Evolutionary conservation across 2,329 filamentous ascomycete genomes (phyloP).

Genomic region (Neurospora crassa): DNA sequence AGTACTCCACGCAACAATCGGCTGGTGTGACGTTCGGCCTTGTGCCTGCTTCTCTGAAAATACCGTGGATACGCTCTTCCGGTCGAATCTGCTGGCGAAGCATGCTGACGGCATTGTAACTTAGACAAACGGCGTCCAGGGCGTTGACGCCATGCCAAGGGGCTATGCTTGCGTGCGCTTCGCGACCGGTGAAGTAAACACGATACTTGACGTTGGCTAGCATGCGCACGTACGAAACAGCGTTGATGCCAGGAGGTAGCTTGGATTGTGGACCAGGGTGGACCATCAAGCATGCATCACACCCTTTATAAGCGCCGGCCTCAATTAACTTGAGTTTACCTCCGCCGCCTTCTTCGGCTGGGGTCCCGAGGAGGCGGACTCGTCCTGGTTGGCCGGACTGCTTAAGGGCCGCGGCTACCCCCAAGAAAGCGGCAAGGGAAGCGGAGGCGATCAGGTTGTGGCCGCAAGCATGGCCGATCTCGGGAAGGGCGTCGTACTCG

Average conservation of each 20-base stretch:
- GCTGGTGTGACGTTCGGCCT: conserved; percentile 28
- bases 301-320: conserved; percentile 23
- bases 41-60: conserved; percentile 30
- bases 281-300: conserved; percentile 32
- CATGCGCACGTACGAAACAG: conserved; percentile 20
- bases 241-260: conserved; percentile 11
- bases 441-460: conserved; percentile 36
- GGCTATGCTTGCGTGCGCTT: conserved; percentile 36
- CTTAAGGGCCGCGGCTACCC: conserved; percentile 25
- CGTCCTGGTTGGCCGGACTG: conserved; percentile 23
- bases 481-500: conserved; percentile 39
- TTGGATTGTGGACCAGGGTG: conserved; percentile 22
- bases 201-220: conserved; percentile 24
- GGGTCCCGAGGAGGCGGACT: conserved; percentile 31
- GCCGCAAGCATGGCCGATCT: conserved; percentile 36
- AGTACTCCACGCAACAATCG: conserved; percentile 32
- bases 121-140: conserved; percentile 35
- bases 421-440: conserved; percentile 31
- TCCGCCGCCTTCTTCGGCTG: conserved; percentile 33
- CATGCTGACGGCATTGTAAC: conserved; percentile 32
- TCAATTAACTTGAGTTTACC: conserved; percentile 30
- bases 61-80: conserved; percentile 38
- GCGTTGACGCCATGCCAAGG: conserved; percentile 43
- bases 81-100: conserved; percentile 40
- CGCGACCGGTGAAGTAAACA: conserved; percentile 33